A percentile compares a stretch with the other conserved stretches of the same genome.
Evolutionary conservation across 805 yeast species (phyloP).

Genomic region (Vanderwaltozyma yarrowii): DNA sequence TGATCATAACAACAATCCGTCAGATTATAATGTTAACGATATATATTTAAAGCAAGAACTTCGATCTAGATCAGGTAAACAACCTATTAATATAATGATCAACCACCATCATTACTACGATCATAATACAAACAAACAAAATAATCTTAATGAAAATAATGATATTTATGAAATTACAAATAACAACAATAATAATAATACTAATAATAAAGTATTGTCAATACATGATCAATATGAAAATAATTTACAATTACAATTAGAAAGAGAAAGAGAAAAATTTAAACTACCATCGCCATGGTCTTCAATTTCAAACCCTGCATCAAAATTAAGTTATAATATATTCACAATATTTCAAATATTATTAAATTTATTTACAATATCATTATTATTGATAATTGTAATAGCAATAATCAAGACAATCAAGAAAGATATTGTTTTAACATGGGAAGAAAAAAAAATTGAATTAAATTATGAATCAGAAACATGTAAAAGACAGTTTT

Average conservation of each 20-base stretch:
- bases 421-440: conserved; percentile 42
- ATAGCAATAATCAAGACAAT: conserved; percentile 39
- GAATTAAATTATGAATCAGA: conserved; percentile 42
- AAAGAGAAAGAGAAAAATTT: no score
- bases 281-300: conserved; percentile 54
- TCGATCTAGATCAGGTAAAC: conserved; percentile 9
- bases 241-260: background rate
- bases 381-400: conserved; percentile 36
- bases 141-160: no score
- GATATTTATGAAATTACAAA: background rate
- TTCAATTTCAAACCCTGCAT: conserved; percentile 38
- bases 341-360: conserved; percentile 53
- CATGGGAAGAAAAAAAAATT: conserved; percentile 36
- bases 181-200: no score
- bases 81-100: conserved; percentile 20
- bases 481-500: conserved; percentile 41
- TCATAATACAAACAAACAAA: conserved; percentile 1
- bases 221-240: conserved; percentile 2
- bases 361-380: conserved; percentile 39
- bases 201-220: background rate
- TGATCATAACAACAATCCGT: no score
- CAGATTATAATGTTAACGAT: background rate
- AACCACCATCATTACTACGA: conserved; percentile 22
- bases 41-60: conserved; percentile 8
- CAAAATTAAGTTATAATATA: conserved; percentile 44